Evolutionary conservation across 2,329 filamentous ascomycete genomes (phyloP).

Genomic region (Ceratocystis variospora): DNA sequence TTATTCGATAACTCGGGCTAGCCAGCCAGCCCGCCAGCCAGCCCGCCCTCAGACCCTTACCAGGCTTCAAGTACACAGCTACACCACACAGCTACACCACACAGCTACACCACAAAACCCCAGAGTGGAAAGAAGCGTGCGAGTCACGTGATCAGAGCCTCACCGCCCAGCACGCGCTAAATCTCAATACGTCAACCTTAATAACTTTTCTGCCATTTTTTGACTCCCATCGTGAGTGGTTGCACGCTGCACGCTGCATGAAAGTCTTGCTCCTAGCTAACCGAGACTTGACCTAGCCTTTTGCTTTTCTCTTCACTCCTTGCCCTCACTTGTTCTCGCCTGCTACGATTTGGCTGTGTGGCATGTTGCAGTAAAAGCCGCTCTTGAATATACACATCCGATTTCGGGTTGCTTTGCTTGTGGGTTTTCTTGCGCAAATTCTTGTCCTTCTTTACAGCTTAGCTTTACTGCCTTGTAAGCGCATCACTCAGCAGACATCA

Average conservation of each 20-base stretch:
- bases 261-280: not conserved
- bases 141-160: not conserved
- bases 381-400: not conserved
- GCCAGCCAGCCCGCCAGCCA: not conserved
- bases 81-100: too few species aligned
- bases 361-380: not conserved
- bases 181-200: not conserved
- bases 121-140: not conserved
- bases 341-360: not conserved
- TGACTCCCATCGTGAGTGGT: not conserved
- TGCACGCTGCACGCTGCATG: not conserved
- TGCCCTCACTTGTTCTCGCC: not conserved
- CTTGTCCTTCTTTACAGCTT: not conserved
- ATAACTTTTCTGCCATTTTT: constrained; percentile 7
- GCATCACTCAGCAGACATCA: not conserved
- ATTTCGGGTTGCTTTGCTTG: not conserved
- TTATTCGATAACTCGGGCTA: not conserved
- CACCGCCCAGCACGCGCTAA: constrained; percentile 4
- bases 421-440: not conserved
- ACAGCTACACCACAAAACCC: too few species aligned
- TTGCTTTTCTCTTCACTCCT: not conserved
- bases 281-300: not conserved
- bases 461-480: not conserved
- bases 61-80: not conserved
- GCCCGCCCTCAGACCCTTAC: not conserved